These are phyloP conservation scores for Hydrangea macrophylla DNA, from an alignment of 148 eudicot species.

Conservation along the genomic window DNA sequence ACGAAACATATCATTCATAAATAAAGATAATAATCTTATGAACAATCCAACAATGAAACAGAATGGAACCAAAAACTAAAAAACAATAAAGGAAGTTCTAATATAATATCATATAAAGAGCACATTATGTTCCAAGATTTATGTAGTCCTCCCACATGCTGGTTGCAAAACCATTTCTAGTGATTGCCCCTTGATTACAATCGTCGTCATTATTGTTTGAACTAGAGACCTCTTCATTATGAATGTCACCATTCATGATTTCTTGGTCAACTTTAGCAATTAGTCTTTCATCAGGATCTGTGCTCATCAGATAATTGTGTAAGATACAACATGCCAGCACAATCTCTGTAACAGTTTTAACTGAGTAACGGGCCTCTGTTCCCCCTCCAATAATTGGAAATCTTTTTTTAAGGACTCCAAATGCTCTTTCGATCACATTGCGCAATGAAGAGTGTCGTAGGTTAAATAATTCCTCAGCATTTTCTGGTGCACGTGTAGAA, in stretches of 20 bases:
- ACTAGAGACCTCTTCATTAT: no score
- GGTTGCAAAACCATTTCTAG: no score
- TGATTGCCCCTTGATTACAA: no score
- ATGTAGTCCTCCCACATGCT: no score
- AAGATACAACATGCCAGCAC: slow-evolving; percentile 11
- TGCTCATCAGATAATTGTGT: slow-evolving; percentile 8
- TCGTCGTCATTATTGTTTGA: no score
- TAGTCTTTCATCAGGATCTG: not conserved
- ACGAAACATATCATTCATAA: no score
- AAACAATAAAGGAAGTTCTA: no score
- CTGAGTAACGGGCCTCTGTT: not conserved
- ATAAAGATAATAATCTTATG: no score
- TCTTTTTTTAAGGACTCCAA: slow-evolving; percentile 2
- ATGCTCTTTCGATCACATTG: slow-evolving; percentile 1
- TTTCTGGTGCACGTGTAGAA: not conserved
- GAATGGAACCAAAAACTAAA: no score
- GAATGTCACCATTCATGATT: not conserved
- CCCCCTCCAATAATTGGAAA: slow-evolving; percentile 10
- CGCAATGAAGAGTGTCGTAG: slow-evolving; percentile 10
- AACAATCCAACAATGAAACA: no score
- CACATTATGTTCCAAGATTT: no score
- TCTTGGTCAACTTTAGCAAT: slow-evolving; percentile 8
- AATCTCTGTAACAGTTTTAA: not conserved
- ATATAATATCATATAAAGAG: no score
- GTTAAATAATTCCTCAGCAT: slow-evolving; percentile 9